These are phyloP conservation scores for Pyracantha coccinea DNA, from an alignment of 331 rosid genomes.

Conservation along the genomic window DNA sequence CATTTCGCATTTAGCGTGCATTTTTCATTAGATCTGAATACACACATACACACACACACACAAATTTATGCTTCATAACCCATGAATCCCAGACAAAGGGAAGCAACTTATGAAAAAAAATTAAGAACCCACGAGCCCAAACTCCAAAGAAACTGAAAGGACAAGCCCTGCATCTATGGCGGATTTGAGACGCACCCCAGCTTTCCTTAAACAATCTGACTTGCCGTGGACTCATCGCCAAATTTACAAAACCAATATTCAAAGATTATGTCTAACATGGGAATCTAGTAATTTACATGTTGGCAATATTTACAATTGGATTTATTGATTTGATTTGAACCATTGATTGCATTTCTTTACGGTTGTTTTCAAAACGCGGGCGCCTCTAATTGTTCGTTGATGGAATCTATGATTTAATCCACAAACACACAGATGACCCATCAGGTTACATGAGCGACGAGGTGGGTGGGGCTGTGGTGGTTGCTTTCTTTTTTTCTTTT, in stretches of 20 bases:
- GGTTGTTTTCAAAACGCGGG: background rate
- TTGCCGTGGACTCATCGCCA: conserved; percentile 4
- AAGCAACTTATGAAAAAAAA: no score
- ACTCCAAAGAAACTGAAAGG: background rate
- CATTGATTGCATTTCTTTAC: background rate
- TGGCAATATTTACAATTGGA: background rate
- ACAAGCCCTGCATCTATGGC: conserved; percentile 18
- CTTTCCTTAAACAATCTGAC: background rate
- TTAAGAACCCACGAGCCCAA: background rate
- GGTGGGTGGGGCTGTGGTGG: no score
- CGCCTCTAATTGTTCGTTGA: no score
- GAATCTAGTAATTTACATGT: background rate
- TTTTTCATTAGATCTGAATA: no score
- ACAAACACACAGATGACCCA: no score
- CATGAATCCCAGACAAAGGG: no score
- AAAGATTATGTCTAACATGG: background rate
- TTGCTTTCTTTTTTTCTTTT: no score
- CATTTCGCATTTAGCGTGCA: no score
- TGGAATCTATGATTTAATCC: background rate
- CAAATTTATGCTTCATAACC: no score
- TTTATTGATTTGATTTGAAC: background rate
- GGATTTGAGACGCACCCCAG: conserved; percentile 27
- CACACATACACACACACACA: no score
- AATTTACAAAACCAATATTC: conserved; percentile 3
- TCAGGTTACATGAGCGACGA: no score